Evolutionary conservation across 2,329 filamentous ascomycete species (phyloP).

Genomic region (Fusarium torreyae): DNA sequence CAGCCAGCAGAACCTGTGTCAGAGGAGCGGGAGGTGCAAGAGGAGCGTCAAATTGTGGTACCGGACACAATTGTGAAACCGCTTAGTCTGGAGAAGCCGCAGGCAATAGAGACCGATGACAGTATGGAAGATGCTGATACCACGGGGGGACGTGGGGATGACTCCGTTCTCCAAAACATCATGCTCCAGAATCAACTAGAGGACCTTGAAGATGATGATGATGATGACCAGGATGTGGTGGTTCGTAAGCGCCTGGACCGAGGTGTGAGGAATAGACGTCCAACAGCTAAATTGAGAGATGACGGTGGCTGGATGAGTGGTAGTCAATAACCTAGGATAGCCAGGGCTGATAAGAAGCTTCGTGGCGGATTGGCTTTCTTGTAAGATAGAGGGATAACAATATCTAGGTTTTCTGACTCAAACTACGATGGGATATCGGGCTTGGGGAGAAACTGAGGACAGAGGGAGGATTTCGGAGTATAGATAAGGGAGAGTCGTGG

Average conservation of each 20-base stretch:
- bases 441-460: slow-evolving; percentile 6
- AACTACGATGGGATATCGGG: slow-evolving; percentile 22
- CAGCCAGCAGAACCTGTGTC: slow-evolving; percentile 12
- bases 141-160: slow-evolving; percentile 49
- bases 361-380: slow-evolving; percentile 9
- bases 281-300: slow-evolving; percentile 56
- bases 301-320: slow-evolving; percentile 46
- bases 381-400: slow-evolving; percentile 22
- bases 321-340: slow-evolving; percentile 26
- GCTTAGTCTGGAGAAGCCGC: slow-evolving; percentile 7
- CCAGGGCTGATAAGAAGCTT: not conserved
- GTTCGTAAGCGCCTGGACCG: slow-evolving; percentile 47
- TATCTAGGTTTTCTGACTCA: slow-evolving; percentile 10
- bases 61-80: slow-evolving; percentile 31
- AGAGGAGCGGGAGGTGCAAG: slow-evolving; percentile 23
- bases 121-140: slow-evolving; percentile 52
- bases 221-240: slow-evolving; percentile 54
- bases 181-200: slow-evolving; percentile 33
- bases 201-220: slow-evolving; percentile 51
- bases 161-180: slow-evolving; percentile 11
- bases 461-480: slow-evolving; percentile 4
- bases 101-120: slow-evolving; percentile 19
- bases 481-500: slow-evolving; percentile 4
- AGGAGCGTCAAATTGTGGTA: slow-evolving; percentile 32
- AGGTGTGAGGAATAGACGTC: slow-evolving; percentile 52